Evolutionary conservation across 2,329 filamentous ascomycete genomes (phyloP).

Genomic region (Aspergillus intermedius): DNA sequence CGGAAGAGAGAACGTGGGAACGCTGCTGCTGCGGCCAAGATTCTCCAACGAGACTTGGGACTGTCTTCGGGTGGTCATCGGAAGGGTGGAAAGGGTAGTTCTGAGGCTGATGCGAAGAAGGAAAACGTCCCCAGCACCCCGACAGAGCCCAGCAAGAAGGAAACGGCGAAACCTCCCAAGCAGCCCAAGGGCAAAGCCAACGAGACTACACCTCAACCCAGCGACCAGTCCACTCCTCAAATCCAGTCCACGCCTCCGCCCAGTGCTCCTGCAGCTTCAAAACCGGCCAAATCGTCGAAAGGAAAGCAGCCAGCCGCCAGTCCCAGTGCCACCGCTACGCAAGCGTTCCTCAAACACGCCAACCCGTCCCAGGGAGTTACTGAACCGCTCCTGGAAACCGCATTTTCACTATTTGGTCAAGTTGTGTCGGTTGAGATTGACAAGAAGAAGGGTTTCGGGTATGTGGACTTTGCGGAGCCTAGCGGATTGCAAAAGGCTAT

Average conservation of each 20-base stretch:
- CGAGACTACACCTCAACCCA: conserved; percentile 15
- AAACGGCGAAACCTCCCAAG: conserved; percentile 5
- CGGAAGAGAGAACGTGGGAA: conserved; percentile 50
- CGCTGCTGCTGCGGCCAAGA: conserved; percentile 49
- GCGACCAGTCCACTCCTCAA: conserved; percentile 16
- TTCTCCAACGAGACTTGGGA: conserved; percentile 58
- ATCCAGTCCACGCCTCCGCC: conserved; percentile 9
- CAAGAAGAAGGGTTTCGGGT: conserved; percentile 89
- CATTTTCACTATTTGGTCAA: conserved; percentile 66
- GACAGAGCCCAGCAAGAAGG: conserved; percentile 14
- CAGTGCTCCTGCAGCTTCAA: conserved; percentile 12
- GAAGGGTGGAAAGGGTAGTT: conserved; percentile 26
- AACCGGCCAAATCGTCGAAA: conserved; percentile 22
- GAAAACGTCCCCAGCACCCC: conserved; percentile 10
- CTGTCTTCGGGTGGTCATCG: conserved; percentile 44
- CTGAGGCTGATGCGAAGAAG: conserved; percentile 20
- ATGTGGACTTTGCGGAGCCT: conserved; percentile 76
- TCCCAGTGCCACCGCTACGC: conserved; percentile 26
- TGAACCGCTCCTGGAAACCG: conserved; percentile 67
- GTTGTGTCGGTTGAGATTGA: conserved; percentile 84
- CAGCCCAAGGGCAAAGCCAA: conserved; percentile 11
- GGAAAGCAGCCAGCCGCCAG: conserved; percentile 19
- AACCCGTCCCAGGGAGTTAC: conserved; percentile 90
- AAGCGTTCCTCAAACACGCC: conserved; percentile 70
- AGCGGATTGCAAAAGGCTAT: conserved; percentile 71